These are phyloP conservation scores for Termitomyces sp. DNA, from an alignment of 1,284 basidiomycete genomes.

Conservation along the genomic window DNA sequence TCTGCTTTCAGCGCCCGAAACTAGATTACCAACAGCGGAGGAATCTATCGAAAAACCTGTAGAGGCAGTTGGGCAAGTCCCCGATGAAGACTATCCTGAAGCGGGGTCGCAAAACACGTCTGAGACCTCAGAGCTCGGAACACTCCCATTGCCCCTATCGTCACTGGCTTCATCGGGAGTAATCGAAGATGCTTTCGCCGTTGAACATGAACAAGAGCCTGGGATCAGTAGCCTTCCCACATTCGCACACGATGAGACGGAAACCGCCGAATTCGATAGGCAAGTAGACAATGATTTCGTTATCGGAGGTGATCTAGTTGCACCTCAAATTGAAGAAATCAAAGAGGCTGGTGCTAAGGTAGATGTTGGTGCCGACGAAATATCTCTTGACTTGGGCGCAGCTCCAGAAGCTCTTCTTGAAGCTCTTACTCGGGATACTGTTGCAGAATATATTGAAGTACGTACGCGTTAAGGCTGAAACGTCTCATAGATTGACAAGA, in stretches of 20 bases:
- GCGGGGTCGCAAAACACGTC: neutral
- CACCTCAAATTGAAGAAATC: neutral
- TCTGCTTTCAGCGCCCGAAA: neutral
- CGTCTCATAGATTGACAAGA: neutral
- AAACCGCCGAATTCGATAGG: neutral
- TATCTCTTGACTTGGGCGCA: neutral
- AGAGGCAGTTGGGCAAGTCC: neutral
- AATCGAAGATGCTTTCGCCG: neutral
- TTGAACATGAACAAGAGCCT: neutral
- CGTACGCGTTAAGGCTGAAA: neutral
- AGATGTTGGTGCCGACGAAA: neutral
- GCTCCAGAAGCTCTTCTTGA: neutral
- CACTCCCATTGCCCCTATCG: neutral
- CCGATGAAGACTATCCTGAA: neutral
- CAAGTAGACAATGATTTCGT: neutral
- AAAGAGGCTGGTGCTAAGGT: neutral
- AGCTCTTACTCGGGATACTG: neutral
- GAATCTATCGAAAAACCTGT: neutral
- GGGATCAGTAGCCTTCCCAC: neutral
- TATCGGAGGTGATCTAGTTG: neutral
- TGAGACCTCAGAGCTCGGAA: neutral
- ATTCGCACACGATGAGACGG: neutral
- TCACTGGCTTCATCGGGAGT: neutral
- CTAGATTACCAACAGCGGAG: neutral
- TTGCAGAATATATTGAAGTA: constrained; percentile 6